Evolutionary conservation across 768 basidiomycete genomes (phyloP).

Genomic region (Xerocomellus intermedius): DNA sequence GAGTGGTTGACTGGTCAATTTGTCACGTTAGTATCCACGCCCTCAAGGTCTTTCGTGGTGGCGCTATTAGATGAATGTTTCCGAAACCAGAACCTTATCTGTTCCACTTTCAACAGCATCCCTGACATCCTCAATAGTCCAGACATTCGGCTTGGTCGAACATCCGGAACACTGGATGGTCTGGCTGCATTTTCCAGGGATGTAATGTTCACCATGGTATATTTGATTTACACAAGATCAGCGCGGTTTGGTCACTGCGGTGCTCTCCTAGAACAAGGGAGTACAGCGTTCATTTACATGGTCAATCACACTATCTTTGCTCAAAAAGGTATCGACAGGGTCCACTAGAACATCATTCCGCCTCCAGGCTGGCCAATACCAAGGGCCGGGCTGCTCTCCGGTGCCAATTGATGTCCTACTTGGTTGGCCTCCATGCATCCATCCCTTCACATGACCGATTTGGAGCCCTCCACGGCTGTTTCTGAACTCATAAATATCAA

Average conservation of each 20-base stretch:
- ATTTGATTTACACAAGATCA: not conserved
- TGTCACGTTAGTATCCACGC: not conserved
- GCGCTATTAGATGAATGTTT: not conserved
- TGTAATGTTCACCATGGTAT: conserved; percentile 6
- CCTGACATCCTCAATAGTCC: not conserved
- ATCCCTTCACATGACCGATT: conserved; percentile 15
- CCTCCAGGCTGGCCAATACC: conserved; percentile 11
- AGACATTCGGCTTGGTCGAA: conserved; percentile 1
- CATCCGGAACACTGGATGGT: conserved; percentile 27
- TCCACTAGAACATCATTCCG: not conserved
- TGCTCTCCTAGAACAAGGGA: conserved; percentile 2
- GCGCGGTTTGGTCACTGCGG: not conserved
- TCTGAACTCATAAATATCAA: conserved; percentile 19
- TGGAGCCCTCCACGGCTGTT: conserved; percentile 19
- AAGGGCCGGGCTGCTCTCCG: conserved; percentile 14
- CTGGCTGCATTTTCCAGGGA: conserved; percentile 6
- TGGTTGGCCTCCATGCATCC: conserved; percentile 14
- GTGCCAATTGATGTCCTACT: conserved; percentile 11
- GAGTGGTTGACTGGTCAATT: not conserved
- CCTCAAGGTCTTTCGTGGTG: not conserved
- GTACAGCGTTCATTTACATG: conserved; percentile 1
- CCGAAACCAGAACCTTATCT: not conserved
- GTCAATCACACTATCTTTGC: not conserved
- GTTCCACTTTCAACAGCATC: not conserved
- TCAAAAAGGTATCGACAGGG: conserved; percentile 13